Evolutionary conservation across 2,329 filamentous ascomycete genomes (phyloP), one percentile per base, ranked within the genome.

Genomic region (Fusarium sterilihyphosum): DNA sequence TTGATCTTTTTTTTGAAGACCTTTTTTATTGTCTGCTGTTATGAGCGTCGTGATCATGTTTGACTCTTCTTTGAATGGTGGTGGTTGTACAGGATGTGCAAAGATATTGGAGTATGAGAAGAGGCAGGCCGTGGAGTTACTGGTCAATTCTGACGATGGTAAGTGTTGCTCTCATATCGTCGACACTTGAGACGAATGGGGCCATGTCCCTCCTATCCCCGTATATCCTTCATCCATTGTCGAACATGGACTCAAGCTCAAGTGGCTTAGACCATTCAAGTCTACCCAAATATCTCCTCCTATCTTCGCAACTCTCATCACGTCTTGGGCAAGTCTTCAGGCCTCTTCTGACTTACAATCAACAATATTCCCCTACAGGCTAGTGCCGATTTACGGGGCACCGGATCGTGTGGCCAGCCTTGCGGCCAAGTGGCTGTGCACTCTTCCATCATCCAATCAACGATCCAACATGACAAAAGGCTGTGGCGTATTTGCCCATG

Each of bases 71-170:
- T 16, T 37, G 17, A 35, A 58, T 20, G 44, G 43, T 20, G 71
- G 59, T 60, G 71, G 70, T 6, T 78, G 77, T 60, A 52, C n/a
- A 33, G 77, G 77, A 46, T 78, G 77, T 54, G 77, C 70, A 31
- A 73, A 78, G 69, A 78, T 78, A 41, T 49, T 53, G 40, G 65
- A 78, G 53, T 72, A 53, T 31, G 77, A 78, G 47, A 73, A 70
- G 49, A 49, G 57, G 4, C 43, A 67, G 14, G 49, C 61, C 26
- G 61, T 59, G 11, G 50, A 65, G 1, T n/a, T 58, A 64, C 20
- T 5, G 44, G 38, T 38, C 16, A 31, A 44, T 7, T 62, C 54
- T 5, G 67, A 67, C 33, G 57, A 62, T 35, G 63, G 71, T 73
- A 40, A 74, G 65, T 56, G 37, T 29, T 24, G 8, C 20, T 31